Base-by-base conservation (phyloP, 2,329 filamentous ascomycete species). In the Paramyrothecium roridum region DNA sequence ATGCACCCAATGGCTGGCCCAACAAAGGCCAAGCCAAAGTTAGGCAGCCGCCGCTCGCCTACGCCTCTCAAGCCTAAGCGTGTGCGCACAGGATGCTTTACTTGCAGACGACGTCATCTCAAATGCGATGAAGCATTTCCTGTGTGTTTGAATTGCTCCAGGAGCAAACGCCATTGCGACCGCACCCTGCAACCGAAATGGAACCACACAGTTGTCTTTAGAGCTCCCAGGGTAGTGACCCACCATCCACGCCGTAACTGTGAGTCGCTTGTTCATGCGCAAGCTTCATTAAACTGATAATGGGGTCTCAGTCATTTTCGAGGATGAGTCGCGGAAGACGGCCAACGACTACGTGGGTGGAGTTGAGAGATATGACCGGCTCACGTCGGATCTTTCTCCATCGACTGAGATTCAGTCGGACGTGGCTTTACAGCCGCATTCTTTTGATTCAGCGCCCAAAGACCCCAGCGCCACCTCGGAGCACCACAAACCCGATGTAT, bases 341-440 rank as follows among this genome's bases (percentile, higher is more conserved):
- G 93, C 93, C 8, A 93, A 90, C 1, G 92, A 96, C 69, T 98
- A 98, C 70, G 80, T 84, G 53, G 92, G 91, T 3, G 93, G 93
- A 0, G 74, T 87, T 22, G 83, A 85, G 60, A 85, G 85, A 59
- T 97, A 97, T 71, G 80, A 86, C 22, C 78, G 54, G 2, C 64
- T 64, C 21, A 43, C 58, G 26, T 26, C 46, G 8, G 34, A 48
- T 16, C 22, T 17, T 8, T 43, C 33, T 3, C 2, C 8, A 17
- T n/a, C 20, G 19, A 10, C 4, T 4, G 45, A 21, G 16, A 22
- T 8, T 26, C 17, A 46, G 13, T 13, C 50, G 4, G 34, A 37
- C n/a, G 33, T 16, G 21, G 33, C 33, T 13, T 4, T 30, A 8
- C 37, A 16, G 37, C 26, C 26, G 10, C 26, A 4, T 30, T 30